Percentiles rank a stretch among this genome's conserved stretches.
These are phyloP conservation scores for Vigna trinervia DNA, from an alignment of 306 rosid species.

Conservation along the genomic window DNA sequence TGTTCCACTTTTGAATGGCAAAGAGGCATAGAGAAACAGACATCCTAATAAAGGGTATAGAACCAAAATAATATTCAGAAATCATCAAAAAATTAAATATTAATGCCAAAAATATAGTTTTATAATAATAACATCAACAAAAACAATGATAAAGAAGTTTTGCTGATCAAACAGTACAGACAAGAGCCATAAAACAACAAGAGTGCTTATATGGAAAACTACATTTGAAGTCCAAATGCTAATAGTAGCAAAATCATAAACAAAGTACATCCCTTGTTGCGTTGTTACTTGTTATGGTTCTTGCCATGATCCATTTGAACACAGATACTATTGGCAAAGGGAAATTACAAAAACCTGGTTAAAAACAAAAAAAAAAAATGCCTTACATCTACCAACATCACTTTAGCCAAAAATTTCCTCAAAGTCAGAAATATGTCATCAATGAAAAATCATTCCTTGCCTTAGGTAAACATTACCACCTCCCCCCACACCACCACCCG, in stretches of 20 bases:
- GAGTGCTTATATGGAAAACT: neutral
- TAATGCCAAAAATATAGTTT: neutral
- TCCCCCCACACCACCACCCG: too few relatives aligned
- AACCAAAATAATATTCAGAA: slow-evolving; percentile 21
- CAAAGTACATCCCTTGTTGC: slow-evolving; percentile 4
- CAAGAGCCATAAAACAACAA: neutral
- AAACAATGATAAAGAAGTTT: neutral
- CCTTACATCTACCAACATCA: neutral
- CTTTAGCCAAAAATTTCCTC: slow-evolving; percentile 23
- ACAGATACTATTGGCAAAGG: neutral
- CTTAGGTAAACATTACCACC: neutral
- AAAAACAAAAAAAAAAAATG: neutral
- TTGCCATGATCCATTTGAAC: slow-evolving; percentile 7
- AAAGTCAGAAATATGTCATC: slow-evolving; percentile 32
- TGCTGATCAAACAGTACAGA: slow-evolving; percentile 12
- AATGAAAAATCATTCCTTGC: slow-evolving; percentile 25
- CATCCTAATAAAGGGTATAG: slow-evolving; percentile 60
- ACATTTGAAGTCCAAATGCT: slow-evolving; percentile 2
- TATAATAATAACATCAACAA: neutral
- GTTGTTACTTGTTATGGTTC: neutral
- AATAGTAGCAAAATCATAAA: neutral
- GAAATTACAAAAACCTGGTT: neutral
- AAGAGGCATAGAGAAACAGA: slow-evolving; percentile 92
- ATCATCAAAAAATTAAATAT: slow-evolving; percentile 14
- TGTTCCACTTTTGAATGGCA: slow-evolving; percentile 89